These are phyloP conservation scores for Rhazya stricta DNA, from an alignment of 257 asterid species.

Conservation along the genomic window DNA sequence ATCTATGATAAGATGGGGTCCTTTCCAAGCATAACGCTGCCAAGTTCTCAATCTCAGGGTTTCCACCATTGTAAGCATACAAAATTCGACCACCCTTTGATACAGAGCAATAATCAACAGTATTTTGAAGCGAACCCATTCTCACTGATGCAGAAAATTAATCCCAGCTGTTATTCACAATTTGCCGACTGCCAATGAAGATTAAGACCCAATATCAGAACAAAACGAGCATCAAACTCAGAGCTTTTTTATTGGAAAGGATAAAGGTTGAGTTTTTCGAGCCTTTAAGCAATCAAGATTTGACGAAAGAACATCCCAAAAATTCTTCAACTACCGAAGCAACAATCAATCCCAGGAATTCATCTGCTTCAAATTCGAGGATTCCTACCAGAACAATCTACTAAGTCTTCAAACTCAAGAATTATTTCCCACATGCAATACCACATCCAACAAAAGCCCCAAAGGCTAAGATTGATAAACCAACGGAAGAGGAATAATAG, in stretches of 20 bases:
- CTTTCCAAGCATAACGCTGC: constrained; percentile 61
- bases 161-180: not conserved
- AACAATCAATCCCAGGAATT: constrained; percentile 13
- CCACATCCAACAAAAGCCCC: not conserved
- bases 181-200: not conserved
- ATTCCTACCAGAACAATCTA: constrained; percentile 21
- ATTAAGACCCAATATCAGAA: not conserved
- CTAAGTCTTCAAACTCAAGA: constrained; percentile 14
- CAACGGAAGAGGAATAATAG: not conserved
- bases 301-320: constrained; percentile 8
- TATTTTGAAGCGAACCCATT: constrained; percentile 34
- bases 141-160: not conserved
- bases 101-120: constrained; percentile 58
- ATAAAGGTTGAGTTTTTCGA: not conserved
- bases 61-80: constrained; percentile 43
- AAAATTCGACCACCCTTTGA: constrained; percentile 48
- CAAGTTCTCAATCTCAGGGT: constrained; percentile 45
- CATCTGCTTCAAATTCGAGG: constrained; percentile 12
- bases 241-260: not conserved
- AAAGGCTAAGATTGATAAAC: not conserved
- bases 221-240: constrained; percentile 8
- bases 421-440: constrained; percentile 13
- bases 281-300: constrained; percentile 18
- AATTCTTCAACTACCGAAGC: constrained; percentile 19
- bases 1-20: constrained; percentile 63